phyloP scores from a whole-genome alignment of 257 asterid genomes.

The Pogostemon cablin region DNA sequence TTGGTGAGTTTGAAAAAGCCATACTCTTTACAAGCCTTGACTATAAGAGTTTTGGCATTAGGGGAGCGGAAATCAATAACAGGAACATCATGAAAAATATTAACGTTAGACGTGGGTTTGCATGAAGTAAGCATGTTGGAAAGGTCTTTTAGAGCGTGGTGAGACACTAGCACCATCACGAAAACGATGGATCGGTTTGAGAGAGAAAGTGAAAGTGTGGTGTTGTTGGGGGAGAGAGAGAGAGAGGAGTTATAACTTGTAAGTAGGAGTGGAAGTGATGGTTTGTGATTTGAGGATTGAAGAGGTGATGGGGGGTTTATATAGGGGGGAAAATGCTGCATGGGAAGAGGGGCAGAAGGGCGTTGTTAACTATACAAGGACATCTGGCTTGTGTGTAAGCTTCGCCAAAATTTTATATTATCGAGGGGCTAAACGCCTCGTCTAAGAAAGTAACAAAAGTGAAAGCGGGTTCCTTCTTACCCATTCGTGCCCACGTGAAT shows the following conservation, averaged over 20 bases:
- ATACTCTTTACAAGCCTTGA: conserved; percentile 43
- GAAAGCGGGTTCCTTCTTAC: not conserved
- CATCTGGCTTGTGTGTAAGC: conserved; percentile 33
- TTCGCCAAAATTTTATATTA: conserved; percentile 19
- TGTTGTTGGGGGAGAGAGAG: conserved; percentile 10
- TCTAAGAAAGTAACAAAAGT: conserved; percentile 11
- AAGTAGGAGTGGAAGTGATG: not conserved
- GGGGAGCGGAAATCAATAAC: conserved; percentile 37
- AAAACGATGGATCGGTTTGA: not conserved
- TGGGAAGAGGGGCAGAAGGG: conserved; percentile 28
- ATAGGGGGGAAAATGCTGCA: conserved; percentile 20
- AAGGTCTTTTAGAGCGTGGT: conserved; percentile 27
- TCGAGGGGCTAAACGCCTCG: conserved; percentile 20
- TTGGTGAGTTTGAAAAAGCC: conserved; percentile 56
- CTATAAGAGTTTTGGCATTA: conserved; percentile 39
- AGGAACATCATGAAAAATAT: conserved; percentile 41
- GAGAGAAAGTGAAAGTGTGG: not conserved
- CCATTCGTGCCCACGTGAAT: too few species aligned
- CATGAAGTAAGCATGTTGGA: conserved; percentile 38
- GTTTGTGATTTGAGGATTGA: not conserved
- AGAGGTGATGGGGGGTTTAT: conserved; percentile 15
- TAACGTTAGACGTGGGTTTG: conserved; percentile 34
- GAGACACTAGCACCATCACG: conserved; percentile 48
- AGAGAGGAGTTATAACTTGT: not conserved
- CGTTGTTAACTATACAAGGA: conserved; percentile 34